Base-by-base conservation (phyloP, 495 filamentous ascomycete species). In the Penicillium angulare region DNA sequence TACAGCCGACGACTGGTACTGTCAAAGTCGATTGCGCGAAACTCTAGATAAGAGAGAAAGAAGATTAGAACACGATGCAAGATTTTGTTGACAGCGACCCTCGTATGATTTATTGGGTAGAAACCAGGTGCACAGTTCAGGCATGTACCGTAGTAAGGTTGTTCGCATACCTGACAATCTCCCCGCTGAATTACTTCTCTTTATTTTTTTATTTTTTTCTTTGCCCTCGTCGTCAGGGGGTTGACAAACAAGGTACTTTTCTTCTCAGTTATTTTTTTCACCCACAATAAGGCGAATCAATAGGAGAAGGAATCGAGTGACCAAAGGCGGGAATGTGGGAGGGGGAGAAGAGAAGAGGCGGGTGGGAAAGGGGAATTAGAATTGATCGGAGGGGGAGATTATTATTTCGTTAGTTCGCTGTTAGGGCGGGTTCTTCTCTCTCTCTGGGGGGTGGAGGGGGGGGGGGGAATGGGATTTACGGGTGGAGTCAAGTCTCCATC, bases 361-460 rank as follows among this genome's bases (percentile, higher is more conserved):
- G 23, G 18, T 44, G 29, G 55, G 42, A 49, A 38, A 22, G 31
- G 32, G 35, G 18, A 20, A 35, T 43, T 48, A 26, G 17, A n/a
- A 48, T 27, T 27, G 22, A 27, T 48, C 17, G 32, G 48, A 43
- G 41, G 47, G 49, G 46, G 51, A 52, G 52, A 59, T 58, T 57
- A 56, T 55, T 55, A 60, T 56, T 56, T 56, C 49, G 48, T 55
- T 59, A 53, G 57, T 60, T 49, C 12, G 39, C 39, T 47, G 46
- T 52, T 57, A 54, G 53, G 47, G 40, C 40, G 58, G 50, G n/a
- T n/a, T n/a, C n/a, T n/a, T n/a, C n/a, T n/a, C n/a, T n/a, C n/a
- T n/a, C 27, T 52, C 59, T 56, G 52, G 56, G 60, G 59, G 33
- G 17, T 46, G 42, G 54, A 36, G 50, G 43, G n/a, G n/a, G n/a